Percentiles rank a stretch among this genome's conserved stretches.
These are phyloP conservation scores for Musa itinerans DNA, from an alignment of 176 grass and related monocot species.

Conservation along the genomic window DNA sequence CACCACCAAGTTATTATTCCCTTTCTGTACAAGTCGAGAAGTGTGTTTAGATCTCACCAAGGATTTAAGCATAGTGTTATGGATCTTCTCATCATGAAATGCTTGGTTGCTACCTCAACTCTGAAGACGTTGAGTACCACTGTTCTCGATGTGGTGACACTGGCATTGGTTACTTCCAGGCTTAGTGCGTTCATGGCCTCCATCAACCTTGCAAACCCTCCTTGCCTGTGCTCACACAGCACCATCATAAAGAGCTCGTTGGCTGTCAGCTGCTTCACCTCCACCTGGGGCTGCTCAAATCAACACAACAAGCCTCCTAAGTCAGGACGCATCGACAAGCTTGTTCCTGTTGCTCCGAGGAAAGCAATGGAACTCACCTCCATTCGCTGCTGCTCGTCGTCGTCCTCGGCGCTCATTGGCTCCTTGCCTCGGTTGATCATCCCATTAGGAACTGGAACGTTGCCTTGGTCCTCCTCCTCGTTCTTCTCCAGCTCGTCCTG, in stretches of 20 bases:
- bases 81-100: too few relatives aligned
- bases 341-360: background rate
- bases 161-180: constrained; percentile 78
- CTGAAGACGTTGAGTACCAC: constrained; percentile 79
- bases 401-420: background rate
- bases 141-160: constrained; percentile 56
- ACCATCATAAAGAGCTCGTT: constrained; percentile 83
- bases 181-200: constrained; percentile 51
- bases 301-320: background rate
- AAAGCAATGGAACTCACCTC: constrained; percentile 14
- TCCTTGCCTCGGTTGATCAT: background rate
- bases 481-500: constrained; percentile 75
- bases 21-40: constrained; percentile 33
- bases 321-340: background rate
- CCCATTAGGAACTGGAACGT: background rate
- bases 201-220: constrained; percentile 67
- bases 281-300: constrained; percentile 57
- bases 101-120: constrained; percentile 35
- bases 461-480: constrained; percentile 1
- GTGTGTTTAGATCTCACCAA: background rate
- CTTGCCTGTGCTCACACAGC: constrained; percentile 53
- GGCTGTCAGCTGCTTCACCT: constrained; percentile 64
- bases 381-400: constrained; percentile 32
- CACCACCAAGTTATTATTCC: constrained; percentile 35
- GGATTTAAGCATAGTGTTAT: too few relatives aligned